These are phyloP conservation scores for Lumnitzera racemosa DNA, from an alignment of 345 rosid species.

Conservation along the genomic window DNA sequence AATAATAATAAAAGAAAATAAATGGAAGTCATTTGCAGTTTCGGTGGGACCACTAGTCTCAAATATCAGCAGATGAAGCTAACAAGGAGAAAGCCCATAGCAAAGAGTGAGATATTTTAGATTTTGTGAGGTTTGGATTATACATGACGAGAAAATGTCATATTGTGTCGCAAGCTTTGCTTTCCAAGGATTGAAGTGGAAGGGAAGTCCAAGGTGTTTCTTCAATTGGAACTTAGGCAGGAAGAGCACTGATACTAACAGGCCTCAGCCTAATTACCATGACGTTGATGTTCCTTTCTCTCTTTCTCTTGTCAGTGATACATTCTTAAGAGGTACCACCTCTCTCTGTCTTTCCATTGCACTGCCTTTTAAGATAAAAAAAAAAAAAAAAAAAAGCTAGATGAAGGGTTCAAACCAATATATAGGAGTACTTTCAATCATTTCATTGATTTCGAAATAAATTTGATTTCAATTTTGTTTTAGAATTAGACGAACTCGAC, in stretches of 20 bases:
- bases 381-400: not conserved
- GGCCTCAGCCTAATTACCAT: conserved; percentile 38
- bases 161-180: conserved; percentile 30
- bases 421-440: too few species aligned
- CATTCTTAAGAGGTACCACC: conserved; percentile 52
- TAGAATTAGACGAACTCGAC: too few species aligned
- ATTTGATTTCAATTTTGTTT: too few species aligned
- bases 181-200: conserved; percentile 15
- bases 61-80: too few species aligned
- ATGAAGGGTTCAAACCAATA: too few species aligned
- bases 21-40: too few species aligned
- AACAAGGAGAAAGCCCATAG: too few species aligned
- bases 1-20: too few species aligned
- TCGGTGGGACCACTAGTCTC: too few species aligned
- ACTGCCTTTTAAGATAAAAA: not conserved
- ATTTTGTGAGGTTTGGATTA: not conserved
- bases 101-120: too few species aligned
- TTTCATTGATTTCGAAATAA: too few species aligned
- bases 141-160: conserved; percentile 28
- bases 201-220: conserved; percentile 27
- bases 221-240: conserved; percentile 60
- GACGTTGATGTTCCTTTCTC: conserved; percentile 56
- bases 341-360: conserved; percentile 2
- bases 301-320: conserved; percentile 48
- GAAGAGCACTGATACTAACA: conserved; percentile 18